Base-by-base conservation (phyloP, 805 yeast species). In the Nakazawaea ambrosiae region DNA sequence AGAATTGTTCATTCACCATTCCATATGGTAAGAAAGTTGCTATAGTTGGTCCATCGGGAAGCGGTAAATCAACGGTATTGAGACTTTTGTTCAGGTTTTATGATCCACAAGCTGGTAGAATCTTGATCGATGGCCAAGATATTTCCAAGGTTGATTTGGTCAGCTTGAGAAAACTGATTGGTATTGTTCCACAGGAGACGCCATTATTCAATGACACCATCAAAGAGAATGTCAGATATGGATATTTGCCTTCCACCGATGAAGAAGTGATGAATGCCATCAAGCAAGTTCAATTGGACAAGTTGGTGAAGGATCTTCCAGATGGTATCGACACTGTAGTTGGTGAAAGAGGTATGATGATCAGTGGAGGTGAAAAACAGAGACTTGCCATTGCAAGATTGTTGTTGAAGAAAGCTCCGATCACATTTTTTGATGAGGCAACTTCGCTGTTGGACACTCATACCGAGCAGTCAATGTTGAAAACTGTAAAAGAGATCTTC, bases 321-420 rank as follows among this genome's bases (percentile, higher is more conserved):
- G 83, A 84, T 11, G 96, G 97, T 1, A 65, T 73, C 28, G 66
- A 81, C 20, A 92, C 97, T 0, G 67, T 85, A 41, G 98, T 92
- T 14, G 98, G 98, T 34, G 98, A 92, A 58, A 68, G 94, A 53
- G 98, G 98, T n/a, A 71, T 92, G 72, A 92, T 92, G 98, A 89
- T 92, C 33, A 87, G 96, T 19, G 98, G 98, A n/a, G 98, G 98
- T 43, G 98, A 92, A 57, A 89, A 92, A 56, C 98, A 92, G 60
- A 66, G 98, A 45, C 66, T 92, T 30, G 97, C 98, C 0, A 87
- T 92, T 46, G 92, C 97, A 1, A 70, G 98, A 45, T 74, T 92
- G n/a, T 58, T 92, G 31, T 61, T 92, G 48, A 92, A 92, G 58
- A 70, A 76, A 45, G 77, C 97, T 0, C 90, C 92, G 20, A 86